Evolutionary conservation across 2,329 filamentous ascomycete species (phyloP), one percentile per base, ranked within the genome.

Genomic region (Aspergillus viridinutans): DNA sequence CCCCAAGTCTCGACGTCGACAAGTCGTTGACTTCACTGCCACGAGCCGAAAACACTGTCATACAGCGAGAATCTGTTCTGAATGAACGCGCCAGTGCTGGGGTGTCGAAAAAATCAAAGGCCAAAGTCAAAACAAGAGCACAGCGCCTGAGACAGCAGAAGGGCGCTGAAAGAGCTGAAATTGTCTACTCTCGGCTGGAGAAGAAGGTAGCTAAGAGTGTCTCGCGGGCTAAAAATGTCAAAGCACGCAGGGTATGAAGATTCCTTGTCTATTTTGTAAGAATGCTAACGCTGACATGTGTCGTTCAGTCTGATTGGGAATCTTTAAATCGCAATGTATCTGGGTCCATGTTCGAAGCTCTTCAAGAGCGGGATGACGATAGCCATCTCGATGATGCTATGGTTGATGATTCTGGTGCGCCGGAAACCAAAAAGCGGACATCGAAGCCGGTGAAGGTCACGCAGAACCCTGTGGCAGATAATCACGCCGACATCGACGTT

Each of bases 111-210:
- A 83, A 81, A 64, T 74, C 76, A 14, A 74, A 75, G 53, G 61
- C 65, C 1, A 84, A 84, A 65, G 74, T 73, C 21, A 62, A 81
- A 63, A 81, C 78, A 26, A 79, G 80, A 52, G 76, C 79, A 7
- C 84, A 86, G 68, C 76, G 79, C 5, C 63, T 79, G 53, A 77
- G 84, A 45, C 81, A 81, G 50, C 76, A 82, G 61, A 80, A 79
- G 65, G 80, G 79, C 20, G 70, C 85, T 45, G 83, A 85, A 63
- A 77, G 80, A 58, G 84, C 81, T 7, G 83, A 83, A 56, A 73
- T 76, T 17, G 77, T 81, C 38, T 71, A 80, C 59, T 82, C 83
- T 58, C 83, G 81, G 69, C 67, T 81, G 45, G 81, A 84, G 69
- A 78, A 77, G 45, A 86, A 86, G 68, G 74, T 82, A 32, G 72